Conservation (phyloP, 768 basidiomycete genomes). For the Tricholoma furcatifolium region DNA sequence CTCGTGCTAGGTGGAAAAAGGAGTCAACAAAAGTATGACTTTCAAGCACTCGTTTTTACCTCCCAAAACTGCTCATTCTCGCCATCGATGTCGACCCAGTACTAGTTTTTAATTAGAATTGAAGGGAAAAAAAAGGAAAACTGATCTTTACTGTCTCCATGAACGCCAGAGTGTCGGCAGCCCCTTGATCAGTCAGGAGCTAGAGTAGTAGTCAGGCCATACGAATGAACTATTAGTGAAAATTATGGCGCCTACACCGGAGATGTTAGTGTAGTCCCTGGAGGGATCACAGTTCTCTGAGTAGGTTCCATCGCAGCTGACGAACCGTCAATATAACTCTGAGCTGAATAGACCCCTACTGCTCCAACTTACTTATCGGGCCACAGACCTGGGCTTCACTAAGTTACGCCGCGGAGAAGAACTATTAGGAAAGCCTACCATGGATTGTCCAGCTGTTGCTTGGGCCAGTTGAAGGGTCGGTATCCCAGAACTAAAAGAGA, state of each 20-base stretch:
- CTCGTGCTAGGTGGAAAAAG: slow-evolving; percentile 49
- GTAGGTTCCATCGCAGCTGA: slow-evolving; percentile 53
- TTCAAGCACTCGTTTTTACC: slow-evolving; percentile 28
- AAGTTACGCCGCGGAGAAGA: slow-evolving; percentile 23
- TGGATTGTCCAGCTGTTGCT: slow-evolving; percentile 73
- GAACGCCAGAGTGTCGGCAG: slow-evolving; percentile 54
- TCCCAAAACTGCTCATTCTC: slow-evolving; percentile 68
- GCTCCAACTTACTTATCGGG: slow-evolving; percentile 11
- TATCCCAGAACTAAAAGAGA: slow-evolving; percentile 66
- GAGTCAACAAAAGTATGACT: slow-evolving; percentile 5
- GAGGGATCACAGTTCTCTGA: slow-evolving; percentile 36
- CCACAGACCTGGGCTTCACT: slow-evolving; percentile 31
- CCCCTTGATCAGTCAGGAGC: slow-evolving; percentile 59
- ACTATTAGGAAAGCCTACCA: slow-evolving; percentile 35
- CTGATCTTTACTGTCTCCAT: slow-evolving; percentile 42
- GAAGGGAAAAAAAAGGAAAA: background rate
- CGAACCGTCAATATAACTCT: background rate
- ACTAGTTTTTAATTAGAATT: slow-evolving; percentile 27
- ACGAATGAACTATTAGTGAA: background rate
- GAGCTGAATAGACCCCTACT: background rate
- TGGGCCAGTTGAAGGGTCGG: slow-evolving; percentile 60
- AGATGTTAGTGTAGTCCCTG: slow-evolving; percentile 32
- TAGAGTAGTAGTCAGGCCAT: slow-evolving; percentile 30
- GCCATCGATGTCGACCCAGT: slow-evolving; percentile 63
- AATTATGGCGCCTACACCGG: slow-evolving; percentile 20